Base-by-base conservation (phyloP, 208 protist genomes). In the Angomonas ambiguus region DNA sequence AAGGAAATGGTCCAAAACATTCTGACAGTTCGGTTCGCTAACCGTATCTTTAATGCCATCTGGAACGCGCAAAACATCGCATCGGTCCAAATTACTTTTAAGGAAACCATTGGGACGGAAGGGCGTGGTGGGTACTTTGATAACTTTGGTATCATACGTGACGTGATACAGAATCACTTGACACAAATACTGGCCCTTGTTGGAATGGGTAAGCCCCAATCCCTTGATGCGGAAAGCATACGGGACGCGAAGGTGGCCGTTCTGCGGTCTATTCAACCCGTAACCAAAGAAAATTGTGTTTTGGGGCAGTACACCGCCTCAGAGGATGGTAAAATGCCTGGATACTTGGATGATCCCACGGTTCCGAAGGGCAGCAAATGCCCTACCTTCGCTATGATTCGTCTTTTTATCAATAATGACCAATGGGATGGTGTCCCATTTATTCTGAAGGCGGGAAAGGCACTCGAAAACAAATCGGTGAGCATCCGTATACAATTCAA, bases 1-100 rank as follows among this genome's bases (percentile, higher is more conserved):
- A 98, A 98, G 79, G 92, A 97, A 63, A 95, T 97, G 77, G 93
- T 98, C 20, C 90, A 96, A 69, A 98, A 97, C 72, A 87, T 98
- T 41, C 69, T 97, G 61, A 87, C 87, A 2, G 87, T 95, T 20
- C 82, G 95, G 53, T 98, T 97, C 51, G 91, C 92, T 27, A 98
- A 98, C 67, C 83, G 85, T 31, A 85, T 97, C 28, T 97, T 97
- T 74, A 84, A 85, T 60, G 56, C 91, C 13, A 8, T 97, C 0
- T 98, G 93, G 93, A 96, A 97, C 75, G 76, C 76, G 41, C 79
- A 75, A 57, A 88, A 94, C 67, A 95, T 98, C 51, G 82, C 79
- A 2, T 84, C 69, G 25, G 93, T 97, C 16, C 85, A 94, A 73
- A 97, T 98, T 62, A 93, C 88, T 25, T 97, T 98, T 73, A 95